These are phyloP conservation scores for Magnusiomyces ingens DNA, from an alignment of 1,139 yeast genomes.

Conservation along the genomic window DNA sequence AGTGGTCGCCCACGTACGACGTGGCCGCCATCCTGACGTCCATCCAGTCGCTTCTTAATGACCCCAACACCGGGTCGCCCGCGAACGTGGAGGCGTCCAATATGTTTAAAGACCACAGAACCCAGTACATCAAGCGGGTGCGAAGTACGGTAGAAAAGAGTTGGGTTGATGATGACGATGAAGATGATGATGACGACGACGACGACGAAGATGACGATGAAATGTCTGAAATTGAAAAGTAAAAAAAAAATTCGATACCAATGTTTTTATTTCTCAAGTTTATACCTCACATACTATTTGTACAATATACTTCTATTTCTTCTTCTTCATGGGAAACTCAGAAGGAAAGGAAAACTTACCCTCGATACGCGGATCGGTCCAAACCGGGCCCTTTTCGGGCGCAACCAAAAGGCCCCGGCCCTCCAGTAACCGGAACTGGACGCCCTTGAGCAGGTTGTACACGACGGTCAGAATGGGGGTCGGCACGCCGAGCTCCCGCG, in stretches of 20 bases:
- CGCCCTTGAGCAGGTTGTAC: conserved; percentile 50
- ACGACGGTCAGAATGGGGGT: conserved; percentile 55
- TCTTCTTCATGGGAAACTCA: too few species aligned
- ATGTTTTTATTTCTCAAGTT: too few species aligned
- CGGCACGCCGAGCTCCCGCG: conserved; percentile 46
- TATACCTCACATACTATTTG: too few species aligned
- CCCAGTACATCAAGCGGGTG: conserved; percentile 86
- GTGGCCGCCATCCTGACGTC: conserved; percentile 95
- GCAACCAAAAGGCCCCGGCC: too few species aligned
- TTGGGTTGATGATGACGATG: conserved; percentile 27
- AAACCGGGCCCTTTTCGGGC: too few species aligned
- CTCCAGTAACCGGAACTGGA: conserved; percentile 57
- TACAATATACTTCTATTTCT: too few species aligned
- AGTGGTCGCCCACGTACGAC: conserved; percentile 99
- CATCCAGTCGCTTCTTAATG: conserved; percentile 71
- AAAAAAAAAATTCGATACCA: too few species aligned
- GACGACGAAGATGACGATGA: conserved; percentile 15
- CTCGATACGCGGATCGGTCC: too few species aligned
- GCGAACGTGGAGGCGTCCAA: conserved; percentile 99
- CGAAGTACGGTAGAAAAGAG: conserved; percentile 79
- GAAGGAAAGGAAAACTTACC: too few species aligned
- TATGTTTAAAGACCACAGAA: conserved; percentile 86
- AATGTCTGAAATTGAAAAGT: too few species aligned
- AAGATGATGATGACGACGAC: conserved; percentile 13
- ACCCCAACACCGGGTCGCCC: conserved; percentile 93